phyloP scores from a whole-genome alignment of 2,329 filamentous ascomycete genomes.

The Diaporthe eres region DNA sequence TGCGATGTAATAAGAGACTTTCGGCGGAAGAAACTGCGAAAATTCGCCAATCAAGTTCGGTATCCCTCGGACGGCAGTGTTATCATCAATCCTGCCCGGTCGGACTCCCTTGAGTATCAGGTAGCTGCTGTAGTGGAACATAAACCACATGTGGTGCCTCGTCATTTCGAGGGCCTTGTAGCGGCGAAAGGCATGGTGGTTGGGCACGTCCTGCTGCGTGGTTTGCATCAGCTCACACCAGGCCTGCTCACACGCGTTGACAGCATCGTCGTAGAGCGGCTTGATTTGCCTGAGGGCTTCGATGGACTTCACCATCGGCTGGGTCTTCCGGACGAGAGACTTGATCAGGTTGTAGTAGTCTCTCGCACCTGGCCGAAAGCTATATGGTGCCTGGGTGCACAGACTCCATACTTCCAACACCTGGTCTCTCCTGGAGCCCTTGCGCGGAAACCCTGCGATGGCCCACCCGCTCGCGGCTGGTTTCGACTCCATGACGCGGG shows the following conservation, averaged over 20 bases:
- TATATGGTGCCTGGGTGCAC: slow-evolving; percentile 72
- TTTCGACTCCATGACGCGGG: slow-evolving; percentile 68
- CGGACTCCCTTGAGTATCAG: slow-evolving; percentile 44
- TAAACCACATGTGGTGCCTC: slow-evolving; percentile 52
- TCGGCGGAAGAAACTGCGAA: slow-evolving; percentile 58
- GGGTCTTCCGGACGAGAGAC: slow-evolving; percentile 50
- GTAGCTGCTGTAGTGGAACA: slow-evolving; percentile 48
- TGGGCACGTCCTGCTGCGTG: slow-evolving; percentile 44
- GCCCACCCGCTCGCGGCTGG: slow-evolving; percentile 55
- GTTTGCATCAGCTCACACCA: slow-evolving; percentile 44
- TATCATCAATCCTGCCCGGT: slow-evolving; percentile 38
- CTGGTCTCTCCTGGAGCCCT: slow-evolving; percentile 56
- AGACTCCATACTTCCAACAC: slow-evolving; percentile 69
- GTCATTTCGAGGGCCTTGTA: slow-evolving; percentile 47
- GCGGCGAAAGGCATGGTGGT: slow-evolving; percentile 39
- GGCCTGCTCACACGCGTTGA: slow-evolving; percentile 45
- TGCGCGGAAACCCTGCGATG: slow-evolving; percentile 48
- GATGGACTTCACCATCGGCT: slow-evolving; percentile 42
- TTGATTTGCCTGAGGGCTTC: slow-evolving; percentile 49
- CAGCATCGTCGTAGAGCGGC: slow-evolving; percentile 47
- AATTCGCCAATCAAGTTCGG: slow-evolving; percentile 64
- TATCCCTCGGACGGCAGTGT: slow-evolving; percentile 48
- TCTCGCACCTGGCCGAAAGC: slow-evolving; percentile 68
- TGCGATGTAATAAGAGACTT: slow-evolving; percentile 52
- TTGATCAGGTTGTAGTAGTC: slow-evolving; percentile 65